These are phyloP conservation scores for Hypomyces perniciosus DNA, from an alignment of 2,329 filamentous ascomycete genomes.

Conservation along the genomic window DNA sequence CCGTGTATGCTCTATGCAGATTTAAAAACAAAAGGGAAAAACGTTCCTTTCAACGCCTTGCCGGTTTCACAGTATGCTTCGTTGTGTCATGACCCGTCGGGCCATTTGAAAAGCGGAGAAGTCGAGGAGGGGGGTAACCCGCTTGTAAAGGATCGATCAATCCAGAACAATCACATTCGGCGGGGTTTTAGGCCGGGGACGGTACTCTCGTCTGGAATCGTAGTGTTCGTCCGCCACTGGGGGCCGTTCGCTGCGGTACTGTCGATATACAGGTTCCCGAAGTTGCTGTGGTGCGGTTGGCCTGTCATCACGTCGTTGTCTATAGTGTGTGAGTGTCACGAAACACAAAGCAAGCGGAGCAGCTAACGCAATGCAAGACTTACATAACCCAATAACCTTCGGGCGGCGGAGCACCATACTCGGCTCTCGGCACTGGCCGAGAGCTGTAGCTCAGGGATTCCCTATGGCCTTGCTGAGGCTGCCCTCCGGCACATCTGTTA, in stretches of 20 bases:
- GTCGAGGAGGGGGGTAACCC: not conserved
- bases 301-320: conserved; percentile 10
- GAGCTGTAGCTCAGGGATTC: conserved; percentile 11
- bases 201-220: conserved; percentile 15
- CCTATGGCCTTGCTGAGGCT: conserved; percentile 10
- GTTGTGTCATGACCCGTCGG: not conserved
- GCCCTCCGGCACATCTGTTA: conserved; percentile 9
- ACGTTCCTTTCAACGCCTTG: not conserved
- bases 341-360: not conserved
- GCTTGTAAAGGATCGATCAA: not conserved
- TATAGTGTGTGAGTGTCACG: conserved; percentile 16
- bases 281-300: conserved; percentile 1
- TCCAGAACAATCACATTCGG: conserved; percentile 11
- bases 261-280: conserved; percentile 14
- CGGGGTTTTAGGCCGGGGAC: not conserved
- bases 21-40: not conserved
- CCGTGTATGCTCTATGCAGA: too few relatives aligned
- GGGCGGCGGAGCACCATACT: conserved; percentile 10
- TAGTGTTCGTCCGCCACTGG: conserved; percentile 9
- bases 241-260: conserved; percentile 13
- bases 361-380: conserved; percentile 7
- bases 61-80: not conserved
- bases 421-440: conserved; percentile 13
- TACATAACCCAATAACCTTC: conserved; percentile 22
- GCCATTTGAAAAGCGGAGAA: not conserved